Conservation (phyloP, 2,329 filamentous ascomycete species). For the Aureobasidium sp. region DNA sequence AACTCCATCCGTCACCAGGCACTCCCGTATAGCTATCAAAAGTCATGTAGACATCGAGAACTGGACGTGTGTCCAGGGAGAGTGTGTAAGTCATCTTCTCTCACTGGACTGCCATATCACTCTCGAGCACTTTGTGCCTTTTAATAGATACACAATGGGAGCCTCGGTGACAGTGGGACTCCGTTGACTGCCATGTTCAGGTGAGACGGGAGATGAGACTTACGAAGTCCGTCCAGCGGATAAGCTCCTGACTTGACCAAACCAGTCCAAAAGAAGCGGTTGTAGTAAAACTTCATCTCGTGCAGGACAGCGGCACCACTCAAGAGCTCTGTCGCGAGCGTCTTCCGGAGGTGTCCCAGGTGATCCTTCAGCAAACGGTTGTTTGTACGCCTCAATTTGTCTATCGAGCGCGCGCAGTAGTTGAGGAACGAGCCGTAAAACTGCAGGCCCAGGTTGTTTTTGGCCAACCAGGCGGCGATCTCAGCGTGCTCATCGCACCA, state of each 20-base stretch:
- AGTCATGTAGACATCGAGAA: neutral
- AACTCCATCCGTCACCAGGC: neutral
- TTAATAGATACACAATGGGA: neutral
- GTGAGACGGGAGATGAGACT: neutral
- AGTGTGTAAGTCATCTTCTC: neutral
- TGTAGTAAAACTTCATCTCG: neutral
- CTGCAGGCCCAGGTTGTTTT: neutral
- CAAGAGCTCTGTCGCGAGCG: neutral
- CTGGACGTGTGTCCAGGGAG: neutral
- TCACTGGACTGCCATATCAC: neutral
- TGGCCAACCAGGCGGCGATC: neutral
- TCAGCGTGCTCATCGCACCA: neutral
- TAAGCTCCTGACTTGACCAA: neutral
- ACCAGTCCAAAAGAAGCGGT: neutral
- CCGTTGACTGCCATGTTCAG: neutral
- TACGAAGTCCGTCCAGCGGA: neutral
- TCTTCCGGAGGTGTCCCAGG: neutral
- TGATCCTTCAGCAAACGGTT: neutral
- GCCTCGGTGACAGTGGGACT: neutral
- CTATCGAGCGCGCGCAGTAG: neutral
- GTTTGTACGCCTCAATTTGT: neutral
- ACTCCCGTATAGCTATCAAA: neutral
- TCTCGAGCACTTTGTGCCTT: neutral
- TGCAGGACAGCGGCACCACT: neutral
- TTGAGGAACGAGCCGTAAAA: neutral